phyloP scores from a whole-genome alignment of 192 early-diverging fungal species.

The Mortierella hygrophila region DNA sequence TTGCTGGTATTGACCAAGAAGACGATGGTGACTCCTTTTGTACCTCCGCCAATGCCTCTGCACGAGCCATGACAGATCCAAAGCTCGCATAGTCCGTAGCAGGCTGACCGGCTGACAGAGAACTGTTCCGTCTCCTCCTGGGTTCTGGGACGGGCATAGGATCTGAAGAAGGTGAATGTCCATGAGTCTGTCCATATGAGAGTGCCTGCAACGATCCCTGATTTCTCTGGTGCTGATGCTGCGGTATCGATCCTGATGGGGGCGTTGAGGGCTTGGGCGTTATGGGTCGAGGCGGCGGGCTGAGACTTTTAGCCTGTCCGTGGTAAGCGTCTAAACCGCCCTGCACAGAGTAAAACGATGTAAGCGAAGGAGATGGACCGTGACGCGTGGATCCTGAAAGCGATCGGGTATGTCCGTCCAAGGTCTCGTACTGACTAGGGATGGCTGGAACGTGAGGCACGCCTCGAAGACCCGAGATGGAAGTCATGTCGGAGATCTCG shows the following conservation, averaged over 20 bases:
- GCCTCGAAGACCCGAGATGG: neutral
- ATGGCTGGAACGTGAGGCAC: slow-evolving; percentile 16
- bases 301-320: slow-evolving; percentile 26
- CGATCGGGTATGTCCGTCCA: slow-evolving; percentile 1
- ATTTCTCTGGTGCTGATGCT: neutral
- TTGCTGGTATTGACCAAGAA: slow-evolving; percentile 41
- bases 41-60: slow-evolving; percentile 35
- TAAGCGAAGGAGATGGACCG: neutral
- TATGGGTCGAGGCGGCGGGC: slow-evolving; percentile 41
- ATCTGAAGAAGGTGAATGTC: neutral
- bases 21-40: slow-evolving; percentile 21
- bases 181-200: neutral
- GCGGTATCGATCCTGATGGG: slow-evolving; percentile 9
- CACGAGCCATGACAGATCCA: slow-evolving; percentile 43
- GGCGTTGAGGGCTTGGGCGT: slow-evolving; percentile 38
- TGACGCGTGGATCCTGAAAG: slow-evolving; percentile 8
- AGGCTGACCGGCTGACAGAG: slow-evolving; percentile 23
- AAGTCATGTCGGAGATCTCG: slow-evolving; percentile 36
- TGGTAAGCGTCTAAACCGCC: slow-evolving; percentile 13
- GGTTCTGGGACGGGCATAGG: slow-evolving; percentile 3
- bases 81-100: slow-evolving; percentile 42
- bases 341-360: neutral
- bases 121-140: slow-evolving; percentile 44
- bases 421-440: slow-evolving; percentile 30
- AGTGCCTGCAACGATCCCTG: neutral